Evolutionary conservation across 331 rosid genomes (phyloP), one percentile per base, ranked within the genome.

Genomic region (Quercus lobata): DNA sequence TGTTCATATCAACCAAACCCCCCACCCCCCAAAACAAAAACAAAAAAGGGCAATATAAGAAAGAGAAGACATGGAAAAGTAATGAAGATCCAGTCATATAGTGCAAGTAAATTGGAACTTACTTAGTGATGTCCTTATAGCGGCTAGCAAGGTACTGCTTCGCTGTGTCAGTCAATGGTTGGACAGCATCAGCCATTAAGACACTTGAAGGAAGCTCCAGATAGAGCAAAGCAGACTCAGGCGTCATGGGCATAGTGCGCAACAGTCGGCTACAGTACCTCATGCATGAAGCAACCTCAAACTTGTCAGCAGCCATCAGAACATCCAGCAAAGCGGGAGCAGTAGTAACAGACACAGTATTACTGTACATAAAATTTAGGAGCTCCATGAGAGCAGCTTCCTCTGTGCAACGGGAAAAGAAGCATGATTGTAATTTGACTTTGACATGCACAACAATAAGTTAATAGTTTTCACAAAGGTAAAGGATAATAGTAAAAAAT

Each of bases 211-310:
- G 99, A 73, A 95, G 99, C 71, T 95, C 99, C 25, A 93, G 84
- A 81, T 91, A 95, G 57, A 93, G 92, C 90, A 94, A 88, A 34
- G 98, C 98, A 78, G 97, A 94, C 60, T 92, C 97, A 8, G 98
- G 95, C 35, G 97, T 91, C 98, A 94, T 94, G 62, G 93, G 61
- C 75, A 86, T 74, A 75, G 85, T 89, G 61, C 97, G 89, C 85
- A 94, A 74, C 54, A 89, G 78, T 29, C 87, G 80, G 79, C 97
- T 92, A 81, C 98, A 94, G 70, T 89, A 72, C 80, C 97, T 89
- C 98, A 94, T 94, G 88, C 98, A 94, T 44, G 98, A 94, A 70
- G 97, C 95, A 53, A 94, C 98, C 86, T 94, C 93, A 87, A 92
- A 94, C 79, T 92, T 94, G 83, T 94, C 98, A n/a, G 98, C 98